Base-by-base conservation (phyloP, 371 early-diverging fungal species). In the Gilbertella persicaria region DNA sequence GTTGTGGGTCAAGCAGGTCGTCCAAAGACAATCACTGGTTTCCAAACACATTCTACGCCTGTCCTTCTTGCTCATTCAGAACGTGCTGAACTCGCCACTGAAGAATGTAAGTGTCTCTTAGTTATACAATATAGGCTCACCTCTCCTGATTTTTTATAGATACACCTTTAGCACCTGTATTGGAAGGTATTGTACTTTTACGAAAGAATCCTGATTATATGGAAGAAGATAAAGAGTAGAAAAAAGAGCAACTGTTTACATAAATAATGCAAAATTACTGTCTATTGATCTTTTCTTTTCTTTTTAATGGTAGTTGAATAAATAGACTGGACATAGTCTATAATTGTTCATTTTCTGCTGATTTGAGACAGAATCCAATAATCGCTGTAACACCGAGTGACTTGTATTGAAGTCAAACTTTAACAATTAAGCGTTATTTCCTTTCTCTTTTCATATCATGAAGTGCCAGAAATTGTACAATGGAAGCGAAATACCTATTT, bases 1-100 rank as follows among this genome's bases (percentile, higher is more conserved):
- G 93, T 92, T 2, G 99, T 99, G 25, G 99, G 99, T 26, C 96
- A 99, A 72, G 98, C 98, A 1, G 99, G 99, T 35, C 83, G 94
- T 50, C 99, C 99, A 50, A 98, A 97, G 80, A 96, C 95, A 0
- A 95, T 99, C 54, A 94, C 98, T 3, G 99, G 99, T 20, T 97
- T 97, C 87, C 99, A 99, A 71, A 95, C 98, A 45, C 98, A 99
- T 67, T 85, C 93, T 19, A 96, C 98, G 24, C 99, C 99, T 3
- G 98, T 99, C 14, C 78, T 99, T 60, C 73, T 99, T 58, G 96
- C 92, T 16, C 90, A 94, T 65, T 89, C 90, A 43, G 99, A 99
- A 77, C 89, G 96, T 48, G 99, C 99, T 13, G 99, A 99, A 76
- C 74, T 99, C 30, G 96, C 95, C 16, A 96, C 94, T 7, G 98